phyloP scores from a whole-genome alignment of 345 rosid genomes.

The Corchorus olitorius region DNA sequence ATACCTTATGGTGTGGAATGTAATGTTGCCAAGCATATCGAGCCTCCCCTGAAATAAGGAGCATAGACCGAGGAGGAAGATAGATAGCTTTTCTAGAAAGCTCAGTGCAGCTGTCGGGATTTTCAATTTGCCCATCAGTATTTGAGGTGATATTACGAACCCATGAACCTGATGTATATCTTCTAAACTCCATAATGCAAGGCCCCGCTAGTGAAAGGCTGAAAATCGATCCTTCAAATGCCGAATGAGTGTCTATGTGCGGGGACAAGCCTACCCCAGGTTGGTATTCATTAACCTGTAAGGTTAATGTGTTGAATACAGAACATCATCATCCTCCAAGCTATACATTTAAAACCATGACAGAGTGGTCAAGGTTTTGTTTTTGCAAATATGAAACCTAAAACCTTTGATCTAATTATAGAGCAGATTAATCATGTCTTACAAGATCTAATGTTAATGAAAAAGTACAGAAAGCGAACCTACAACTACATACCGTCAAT shows the following conservation, averaged over 20 bases:
- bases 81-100: slow-evolving; percentile 61
- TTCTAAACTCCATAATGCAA: slow-evolving; percentile 96
- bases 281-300: slow-evolving; percentile 95
- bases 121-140: slow-evolving; percentile 39
- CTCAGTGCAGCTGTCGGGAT: slow-evolving; percentile 31
- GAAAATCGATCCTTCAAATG: slow-evolving; percentile 85
- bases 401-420: slow-evolving; percentile 11
- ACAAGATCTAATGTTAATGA: neutral
- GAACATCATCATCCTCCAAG: slow-evolving; percentile 15
- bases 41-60: slow-evolving; percentile 85
- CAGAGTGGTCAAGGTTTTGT: neutral
- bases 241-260: slow-evolving; percentile 97
- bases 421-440: neutral
- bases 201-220: slow-evolving; percentile 98
- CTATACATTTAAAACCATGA: slow-evolving; percentile 9
- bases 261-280: slow-evolving; percentile 96
- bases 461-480: neutral
- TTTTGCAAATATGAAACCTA: neutral
- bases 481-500: slow-evolving; percentile 63
- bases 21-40: slow-evolving; percentile 98
- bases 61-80: slow-evolving; percentile 94
- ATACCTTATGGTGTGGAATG: slow-evolving; percentile 95
- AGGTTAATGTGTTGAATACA: slow-evolving; percentile 20
- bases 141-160: slow-evolving; percentile 36
- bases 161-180: slow-evolving; percentile 56